These are phyloP conservation scores for Holtermanniella nyarrowii DNA, from an alignment of 768 basidiomycete genomes.

Conservation along the genomic window DNA sequence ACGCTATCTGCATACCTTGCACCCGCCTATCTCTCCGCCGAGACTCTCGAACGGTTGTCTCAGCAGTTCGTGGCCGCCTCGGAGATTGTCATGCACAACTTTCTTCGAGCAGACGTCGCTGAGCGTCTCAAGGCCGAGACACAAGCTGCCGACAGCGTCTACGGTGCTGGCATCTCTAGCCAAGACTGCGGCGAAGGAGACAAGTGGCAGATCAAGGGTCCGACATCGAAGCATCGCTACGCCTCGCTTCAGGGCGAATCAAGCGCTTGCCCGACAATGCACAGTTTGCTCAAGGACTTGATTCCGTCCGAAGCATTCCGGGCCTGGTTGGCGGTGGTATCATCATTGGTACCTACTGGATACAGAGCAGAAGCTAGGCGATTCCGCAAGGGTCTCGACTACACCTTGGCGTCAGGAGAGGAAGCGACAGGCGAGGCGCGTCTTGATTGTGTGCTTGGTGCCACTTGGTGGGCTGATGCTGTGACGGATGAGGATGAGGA, in stretches of 20 bases:
- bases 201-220: constrained; percentile 67
- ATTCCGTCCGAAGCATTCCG: constrained; percentile 75
- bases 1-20: constrained; percentile 81
- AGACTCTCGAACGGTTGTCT: constrained; percentile 69
- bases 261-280: constrained; percentile 47
- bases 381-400: constrained; percentile 86
- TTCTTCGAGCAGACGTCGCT: constrained; percentile 63
- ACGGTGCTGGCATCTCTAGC: constrained; percentile 50
- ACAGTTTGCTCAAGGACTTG: constrained; percentile 62
- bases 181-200: constrained; percentile 56
- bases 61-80: constrained; percentile 75
- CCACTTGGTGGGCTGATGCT: constrained; percentile 55
- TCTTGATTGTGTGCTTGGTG: constrained; percentile 73
- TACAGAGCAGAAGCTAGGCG: constrained; percentile 70
- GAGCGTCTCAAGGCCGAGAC: constrained; percentile 54
- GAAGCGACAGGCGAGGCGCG: constrained; percentile 55
- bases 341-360: constrained; percentile 59
- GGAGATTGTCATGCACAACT: constrained; percentile 75
- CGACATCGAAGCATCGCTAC: constrained; percentile 92
- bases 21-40: constrained; percentile 74
- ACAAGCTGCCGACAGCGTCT: constrained; percentile 51
- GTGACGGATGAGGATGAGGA: constrained; percentile 26
- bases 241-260: constrained; percentile 50
- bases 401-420: constrained; percentile 65
- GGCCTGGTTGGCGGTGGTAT: constrained; percentile 72